These are phyloP conservation scores for Coemansia sp. DNA, from an alignment of 192 early-diverging fungal genomes.

Conservation along the genomic window DNA sequence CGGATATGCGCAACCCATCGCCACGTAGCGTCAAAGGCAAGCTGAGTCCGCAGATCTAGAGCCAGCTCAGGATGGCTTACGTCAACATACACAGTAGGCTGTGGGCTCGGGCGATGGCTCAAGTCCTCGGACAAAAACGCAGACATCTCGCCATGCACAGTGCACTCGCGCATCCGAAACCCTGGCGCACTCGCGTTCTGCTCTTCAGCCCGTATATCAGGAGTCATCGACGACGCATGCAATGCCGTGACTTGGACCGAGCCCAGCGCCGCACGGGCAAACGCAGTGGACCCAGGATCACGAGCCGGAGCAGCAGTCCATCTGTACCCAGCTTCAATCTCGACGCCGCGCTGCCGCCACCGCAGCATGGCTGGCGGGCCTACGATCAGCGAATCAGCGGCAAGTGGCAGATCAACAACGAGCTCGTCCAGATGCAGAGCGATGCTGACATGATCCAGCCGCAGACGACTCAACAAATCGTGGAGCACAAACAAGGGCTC, in stretches of 20 bases:
- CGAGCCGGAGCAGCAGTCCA: constrained; percentile 15
- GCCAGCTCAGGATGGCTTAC: constrained; percentile 36
- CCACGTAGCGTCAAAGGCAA: constrained; percentile 43
- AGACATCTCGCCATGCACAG: constrained; percentile 50
- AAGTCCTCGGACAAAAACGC: constrained; percentile 53
- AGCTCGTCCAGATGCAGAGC: constrained; percentile 32
- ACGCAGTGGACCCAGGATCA: constrained; percentile 48
- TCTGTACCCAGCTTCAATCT: constrained; percentile 39
- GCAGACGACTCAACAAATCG: constrained; percentile 45
- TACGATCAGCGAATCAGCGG: constrained; percentile 24
- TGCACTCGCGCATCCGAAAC: constrained; percentile 33
- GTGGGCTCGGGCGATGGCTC: constrained; percentile 37
- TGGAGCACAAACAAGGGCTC: constrained; percentile 46
- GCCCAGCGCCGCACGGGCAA: constrained; percentile 28
- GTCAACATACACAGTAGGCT: constrained; percentile 39
- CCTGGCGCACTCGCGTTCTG: constrained; percentile 26
- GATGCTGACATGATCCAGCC: constrained; percentile 45
- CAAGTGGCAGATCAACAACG: constrained; percentile 50
- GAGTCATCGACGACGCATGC: constrained; percentile 45
- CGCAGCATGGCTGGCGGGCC: constrained; percentile 42
- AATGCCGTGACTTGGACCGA: constrained; percentile 37
- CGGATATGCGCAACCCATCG: constrained; percentile 23
- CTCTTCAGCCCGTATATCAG: constrained; percentile 48
- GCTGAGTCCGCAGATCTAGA: constrained; percentile 40
- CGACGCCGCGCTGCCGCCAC: constrained; percentile 45